phyloP scores from a whole-genome alignment of 129 eudicot species.

The Cynara cardunculus region DNA sequence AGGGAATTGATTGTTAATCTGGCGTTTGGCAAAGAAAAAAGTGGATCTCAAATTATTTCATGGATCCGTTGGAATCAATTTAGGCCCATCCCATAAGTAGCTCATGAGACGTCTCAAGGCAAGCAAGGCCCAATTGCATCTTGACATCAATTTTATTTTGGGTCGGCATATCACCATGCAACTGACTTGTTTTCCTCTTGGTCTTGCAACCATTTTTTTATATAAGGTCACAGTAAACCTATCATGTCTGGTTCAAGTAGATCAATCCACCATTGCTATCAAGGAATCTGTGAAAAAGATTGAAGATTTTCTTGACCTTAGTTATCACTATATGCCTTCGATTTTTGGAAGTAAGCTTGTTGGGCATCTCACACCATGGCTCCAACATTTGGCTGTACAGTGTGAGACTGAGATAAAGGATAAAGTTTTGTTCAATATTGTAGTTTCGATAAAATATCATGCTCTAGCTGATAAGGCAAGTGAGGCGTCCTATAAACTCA shows the following conservation, averaged over 20 bases:
- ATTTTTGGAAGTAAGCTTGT: not conserved
- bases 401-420: not conserved
- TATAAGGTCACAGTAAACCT: not conserved
- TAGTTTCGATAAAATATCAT: not conserved
- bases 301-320: not conserved
- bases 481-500: not conserved
- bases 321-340: not conserved
- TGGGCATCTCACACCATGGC: not conserved
- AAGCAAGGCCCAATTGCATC: not conserved
- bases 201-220: not conserved
- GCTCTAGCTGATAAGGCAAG: not conserved
- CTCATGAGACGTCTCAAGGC: not conserved
- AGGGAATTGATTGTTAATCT: not conserved
- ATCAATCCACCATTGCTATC: not conserved
- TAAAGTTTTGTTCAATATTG: not conserved
- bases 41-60: not conserved
- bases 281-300: not conserved
- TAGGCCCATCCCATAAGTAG: not conserved
- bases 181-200: not conserved
- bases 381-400: not conserved
- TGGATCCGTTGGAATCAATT: not conserved
- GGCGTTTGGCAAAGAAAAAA: not conserved
- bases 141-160: not conserved
- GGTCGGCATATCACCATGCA: not conserved
- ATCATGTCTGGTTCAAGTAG: not conserved